These are phyloP conservation scores for Ganoderma leucocontextum DNA, from an alignment of 1,284 basidiomycete genomes.

Conservation along the genomic window DNA sequence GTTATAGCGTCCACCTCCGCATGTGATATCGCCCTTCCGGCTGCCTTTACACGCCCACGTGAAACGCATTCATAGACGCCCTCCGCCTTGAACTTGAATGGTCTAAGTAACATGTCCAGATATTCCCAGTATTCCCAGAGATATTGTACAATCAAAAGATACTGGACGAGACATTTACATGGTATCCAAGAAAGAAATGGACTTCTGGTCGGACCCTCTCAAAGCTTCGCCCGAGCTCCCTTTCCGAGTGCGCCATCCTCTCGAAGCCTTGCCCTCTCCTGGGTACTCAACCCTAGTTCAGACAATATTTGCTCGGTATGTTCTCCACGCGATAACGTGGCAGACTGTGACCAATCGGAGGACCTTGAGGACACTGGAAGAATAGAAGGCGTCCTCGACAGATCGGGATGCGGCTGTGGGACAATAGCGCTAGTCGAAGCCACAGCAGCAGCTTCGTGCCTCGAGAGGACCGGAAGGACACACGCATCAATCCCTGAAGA, in stretches of 20 bases:
- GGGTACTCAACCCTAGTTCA: slow-evolving; percentile 29
- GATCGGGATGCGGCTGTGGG: slow-evolving; percentile 60
- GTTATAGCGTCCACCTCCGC: slow-evolving; percentile 18
- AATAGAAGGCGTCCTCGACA: slow-evolving; percentile 44
- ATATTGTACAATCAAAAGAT: too few species aligned
- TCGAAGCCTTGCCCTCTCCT: slow-evolving; percentile 26
- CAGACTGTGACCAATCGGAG: slow-evolving; percentile 20
- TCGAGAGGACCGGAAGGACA: slow-evolving; percentile 75
- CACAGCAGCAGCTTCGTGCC: slow-evolving; percentile 62
- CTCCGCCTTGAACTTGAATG: neutral
- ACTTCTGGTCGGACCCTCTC: neutral
- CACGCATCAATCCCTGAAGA: slow-evolving; percentile 77
- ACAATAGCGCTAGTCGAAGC: slow-evolving; percentile 42
- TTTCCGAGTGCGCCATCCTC: slow-evolving; percentile 33
- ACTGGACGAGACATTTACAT: too few species aligned
- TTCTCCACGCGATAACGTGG: slow-evolving; percentile 53
- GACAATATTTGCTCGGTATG: slow-evolving; percentile 55
- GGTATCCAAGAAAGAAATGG: too few species aligned
- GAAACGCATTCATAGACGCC: slow-evolving; percentile 14
- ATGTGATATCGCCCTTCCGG: slow-evolving; percentile 30
- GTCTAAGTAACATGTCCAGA: too few species aligned
- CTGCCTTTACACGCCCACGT: slow-evolving; percentile 27
- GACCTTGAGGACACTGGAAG: slow-evolving; percentile 21
- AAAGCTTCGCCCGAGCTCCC: slow-evolving; percentile 26
- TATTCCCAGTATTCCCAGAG: too few species aligned